Percentiles rank a stretch among this genome's conserved stretches.
Evolutionary conservation across 306 rosid genomes (phyloP).

Genomic region (Prunus fruticosa): DNA sequence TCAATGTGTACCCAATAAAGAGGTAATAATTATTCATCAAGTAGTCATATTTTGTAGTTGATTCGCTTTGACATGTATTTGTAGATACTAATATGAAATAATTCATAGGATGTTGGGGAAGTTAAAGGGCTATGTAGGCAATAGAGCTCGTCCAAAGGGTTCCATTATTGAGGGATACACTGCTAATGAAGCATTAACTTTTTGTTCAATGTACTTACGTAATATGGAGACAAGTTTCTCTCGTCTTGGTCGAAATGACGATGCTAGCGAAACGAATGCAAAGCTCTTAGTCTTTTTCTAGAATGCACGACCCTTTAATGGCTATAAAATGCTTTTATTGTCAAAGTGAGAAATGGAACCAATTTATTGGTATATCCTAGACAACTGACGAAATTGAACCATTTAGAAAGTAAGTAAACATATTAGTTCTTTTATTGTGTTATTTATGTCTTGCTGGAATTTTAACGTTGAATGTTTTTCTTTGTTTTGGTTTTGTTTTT

Average conservation of each 20-base stretch:
- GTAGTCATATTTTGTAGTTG: too few species aligned
- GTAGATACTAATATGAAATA: too few species aligned
- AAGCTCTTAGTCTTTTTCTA: neutral
- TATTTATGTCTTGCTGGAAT: neutral
- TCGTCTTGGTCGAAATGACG: neutral
- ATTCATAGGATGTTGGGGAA: neutral
- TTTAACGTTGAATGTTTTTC: neutral
- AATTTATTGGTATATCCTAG: neutral
- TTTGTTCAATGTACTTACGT: neutral
- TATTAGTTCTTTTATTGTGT: neutral
- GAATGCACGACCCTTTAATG: neutral
- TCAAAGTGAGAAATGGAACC: neutral
- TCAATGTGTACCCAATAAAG: neutral
- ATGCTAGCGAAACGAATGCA: neutral
- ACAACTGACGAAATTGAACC: neutral
- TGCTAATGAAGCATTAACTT: neutral
- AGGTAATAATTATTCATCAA: neutral
- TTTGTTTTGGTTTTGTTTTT: too few species aligned
- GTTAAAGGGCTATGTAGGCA: neutral
- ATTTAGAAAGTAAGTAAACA: neutral
- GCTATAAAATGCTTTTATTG: neutral
- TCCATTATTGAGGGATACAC: constrained; percentile 7
- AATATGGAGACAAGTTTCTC: neutral
- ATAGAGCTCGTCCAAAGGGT: neutral
- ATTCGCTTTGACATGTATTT: neutral